phyloP scores from a whole-genome alignment of 1,284 basidiomycete genomes.

The Marasmius oreades region DNA sequence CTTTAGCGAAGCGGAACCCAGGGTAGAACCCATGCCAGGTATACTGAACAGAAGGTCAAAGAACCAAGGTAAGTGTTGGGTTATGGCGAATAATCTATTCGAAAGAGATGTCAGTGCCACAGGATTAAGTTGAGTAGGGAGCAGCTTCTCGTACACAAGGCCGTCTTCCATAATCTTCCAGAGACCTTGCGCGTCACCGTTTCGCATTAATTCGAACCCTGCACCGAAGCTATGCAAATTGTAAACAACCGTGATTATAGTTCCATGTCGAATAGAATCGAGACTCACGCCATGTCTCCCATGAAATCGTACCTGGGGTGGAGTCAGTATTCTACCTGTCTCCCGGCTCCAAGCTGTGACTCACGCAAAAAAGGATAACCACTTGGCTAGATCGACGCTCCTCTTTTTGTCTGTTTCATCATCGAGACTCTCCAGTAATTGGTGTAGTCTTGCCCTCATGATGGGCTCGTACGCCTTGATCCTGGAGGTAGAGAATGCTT shows the following conservation, averaged over 20 bases:
- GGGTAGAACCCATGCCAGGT: not conserved
- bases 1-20: not conserved
- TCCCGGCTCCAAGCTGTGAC: not conserved
- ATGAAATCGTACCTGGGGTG: constrained; percentile 12
- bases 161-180: constrained; percentile 8
- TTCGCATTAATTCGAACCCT: constrained; percentile 13
- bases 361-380: not conserved
- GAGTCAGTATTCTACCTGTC: not conserved
- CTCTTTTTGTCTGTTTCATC: too few relatives aligned
- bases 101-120: not conserved
- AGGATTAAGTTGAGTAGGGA: not conserved
- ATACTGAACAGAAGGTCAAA: not conserved
- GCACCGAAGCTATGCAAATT: constrained; percentile 6
- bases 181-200: constrained; percentile 7
- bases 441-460: not conserved
- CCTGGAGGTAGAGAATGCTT: not conserved
- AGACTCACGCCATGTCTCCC: constrained; percentile 8
- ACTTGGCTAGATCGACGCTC: not conserved
- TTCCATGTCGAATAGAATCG: not conserved
- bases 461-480: not conserved
- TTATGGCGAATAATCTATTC: constrained; percentile 1
- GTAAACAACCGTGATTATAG: not conserved
- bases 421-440: not conserved
- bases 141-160: constrained; percentile 3
- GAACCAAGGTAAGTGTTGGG: constrained; percentile 10